Base-by-base conservation (phyloP, 768 basidiomycete species). In the Rhodocollybia butyracea region DNA sequence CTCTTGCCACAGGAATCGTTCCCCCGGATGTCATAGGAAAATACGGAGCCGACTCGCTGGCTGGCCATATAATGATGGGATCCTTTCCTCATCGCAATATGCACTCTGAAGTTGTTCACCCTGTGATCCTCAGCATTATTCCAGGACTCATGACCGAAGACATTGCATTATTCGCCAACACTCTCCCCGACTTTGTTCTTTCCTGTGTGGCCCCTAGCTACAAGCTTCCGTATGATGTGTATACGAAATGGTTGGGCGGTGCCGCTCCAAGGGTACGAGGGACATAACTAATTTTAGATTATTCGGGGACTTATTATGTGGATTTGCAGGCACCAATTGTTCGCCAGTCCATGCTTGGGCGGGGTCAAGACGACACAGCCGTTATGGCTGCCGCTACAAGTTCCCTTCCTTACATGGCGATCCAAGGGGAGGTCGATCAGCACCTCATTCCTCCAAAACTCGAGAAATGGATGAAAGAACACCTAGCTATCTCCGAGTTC, bases 51-150 rank as follows among this genome's bases (percentile, higher is more conserved):
- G 34, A 50, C 32, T 50, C 48, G 5, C 32, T 50, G 29, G 34
- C 48, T 39, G 48, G 48, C 22, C 48, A 50, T 38, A 50, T 50
- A 1, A 50, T 50, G 48, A 50, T 50, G 48, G 48, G 48, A 5
- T 50, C 48, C 21, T 50, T 50, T 34, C 48, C 48, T 34, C 48
- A 50, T 38, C 48, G 48, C 21, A 50, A 50, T 26, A 50, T 50
- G 48, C 48, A 50, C n/a, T 50, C 48, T 8, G 32, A 50, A 50
- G 48, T 50, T 6, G 48, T 50, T 21, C 48, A 50, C 22, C 48
- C 48, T 7, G 48, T 50, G 32, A 50, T 50, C 26, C 48, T 50
- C 22, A 15, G 48, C 32, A 31, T 50, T 8, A 50, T 50, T 27
- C 48, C 48, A 36, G 48, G 48, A 10, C 32, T 50, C 12, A 50